These are phyloP conservation scores for Phylloporus arenicola DNA, from an alignment of 768 basidiomycete genomes.

Conservation along the genomic window DNA sequence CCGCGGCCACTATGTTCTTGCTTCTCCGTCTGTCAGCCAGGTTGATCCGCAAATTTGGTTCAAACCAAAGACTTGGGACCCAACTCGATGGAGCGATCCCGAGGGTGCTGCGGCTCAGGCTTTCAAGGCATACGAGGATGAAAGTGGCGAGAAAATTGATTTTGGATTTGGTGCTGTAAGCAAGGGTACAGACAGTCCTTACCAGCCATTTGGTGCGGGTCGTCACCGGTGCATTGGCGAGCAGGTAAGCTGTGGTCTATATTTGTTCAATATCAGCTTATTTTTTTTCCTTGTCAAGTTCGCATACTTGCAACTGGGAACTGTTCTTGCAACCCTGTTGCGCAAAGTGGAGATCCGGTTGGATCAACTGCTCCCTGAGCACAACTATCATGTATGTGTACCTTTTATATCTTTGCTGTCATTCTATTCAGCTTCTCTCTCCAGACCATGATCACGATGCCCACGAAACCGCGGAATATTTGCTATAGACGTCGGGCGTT, in stretches of 20 bases:
- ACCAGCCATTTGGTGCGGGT: constrained; percentile 97
- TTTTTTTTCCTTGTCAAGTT: constrained; percentile 46
- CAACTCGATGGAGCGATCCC: constrained; percentile 78
- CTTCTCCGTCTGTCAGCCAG: constrained; percentile 84
- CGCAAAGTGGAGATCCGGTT: constrained; percentile 72
- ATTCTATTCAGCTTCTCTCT: constrained; percentile 4
- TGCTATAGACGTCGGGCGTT: constrained; percentile 62
- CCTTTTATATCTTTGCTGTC: not conserved
- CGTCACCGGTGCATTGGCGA: constrained; percentile 94
- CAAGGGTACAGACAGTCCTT: constrained; percentile 94
- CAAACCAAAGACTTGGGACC: constrained; percentile 67
- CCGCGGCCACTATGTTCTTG: constrained; percentile 83
- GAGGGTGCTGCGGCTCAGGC: constrained; percentile 79
- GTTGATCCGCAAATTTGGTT: constrained; percentile 83
- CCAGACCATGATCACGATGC: constrained; percentile 93
- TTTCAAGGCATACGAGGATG: constrained; percentile 67
- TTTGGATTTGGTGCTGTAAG: constrained; percentile 94
- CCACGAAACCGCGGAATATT: constrained; percentile 61
- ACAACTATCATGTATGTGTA: constrained; percentile 83
- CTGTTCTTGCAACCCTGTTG: constrained; percentile 73
- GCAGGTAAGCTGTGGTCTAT: constrained; percentile 43
- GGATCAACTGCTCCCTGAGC: constrained; percentile 56
- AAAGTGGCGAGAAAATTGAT: constrained; percentile 84
- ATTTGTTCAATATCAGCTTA: constrained; percentile 4
- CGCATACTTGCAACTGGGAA: constrained; percentile 90